Percentiles rank a stretch among this genome's conserved stretches.
Conservation (phyloP, 129 eudicot species). For the Artemisia argyi region DNA sequence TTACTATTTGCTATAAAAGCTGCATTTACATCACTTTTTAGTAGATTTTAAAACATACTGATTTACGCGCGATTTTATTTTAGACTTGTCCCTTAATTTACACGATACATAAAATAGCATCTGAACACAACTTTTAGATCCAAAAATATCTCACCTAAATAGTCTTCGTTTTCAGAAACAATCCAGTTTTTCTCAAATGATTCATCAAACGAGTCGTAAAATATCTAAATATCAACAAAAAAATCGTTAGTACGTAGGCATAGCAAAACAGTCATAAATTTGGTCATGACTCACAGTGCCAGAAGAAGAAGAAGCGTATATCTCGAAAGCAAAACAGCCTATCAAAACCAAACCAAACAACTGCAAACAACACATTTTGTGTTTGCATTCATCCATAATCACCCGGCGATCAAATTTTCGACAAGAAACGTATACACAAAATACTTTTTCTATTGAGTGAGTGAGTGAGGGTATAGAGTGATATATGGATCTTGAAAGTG, state of each 20-base stretch:
- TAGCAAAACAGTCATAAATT: conserved; percentile 4
- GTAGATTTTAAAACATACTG: neutral
- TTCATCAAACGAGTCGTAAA: conserved; percentile 82
- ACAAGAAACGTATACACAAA: neutral
- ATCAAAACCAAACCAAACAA: conserved; percentile 40
- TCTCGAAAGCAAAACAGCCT: conserved; percentile 50
- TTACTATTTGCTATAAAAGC: no score
- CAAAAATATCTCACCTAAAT: conserved; percentile 44
- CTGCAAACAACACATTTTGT: conserved; percentile 46
- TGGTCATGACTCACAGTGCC: conserved; percentile 48
- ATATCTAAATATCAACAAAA: conserved; percentile 36
- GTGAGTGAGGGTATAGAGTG: neutral
- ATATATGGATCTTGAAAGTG: conserved; percentile 39
- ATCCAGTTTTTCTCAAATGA: conserved; percentile 77
- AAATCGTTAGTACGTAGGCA: neutral
- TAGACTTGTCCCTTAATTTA: neutral
- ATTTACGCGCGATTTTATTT: no score
- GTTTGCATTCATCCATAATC: conserved; percentile 52
- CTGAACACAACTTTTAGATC: neutral
- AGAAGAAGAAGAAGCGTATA: conserved; percentile 55
- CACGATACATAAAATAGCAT: neutral
- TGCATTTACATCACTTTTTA: neutral
- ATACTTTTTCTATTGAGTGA: neutral
- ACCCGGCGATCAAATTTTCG: conserved; percentile 16
- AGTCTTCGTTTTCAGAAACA: conserved; percentile 74